Evolutionary conservation across 2,329 filamentous ascomycete genomes (phyloP), one percentile per base, ranked within the genome.

Genomic region (Epichloe baconii): DNA sequence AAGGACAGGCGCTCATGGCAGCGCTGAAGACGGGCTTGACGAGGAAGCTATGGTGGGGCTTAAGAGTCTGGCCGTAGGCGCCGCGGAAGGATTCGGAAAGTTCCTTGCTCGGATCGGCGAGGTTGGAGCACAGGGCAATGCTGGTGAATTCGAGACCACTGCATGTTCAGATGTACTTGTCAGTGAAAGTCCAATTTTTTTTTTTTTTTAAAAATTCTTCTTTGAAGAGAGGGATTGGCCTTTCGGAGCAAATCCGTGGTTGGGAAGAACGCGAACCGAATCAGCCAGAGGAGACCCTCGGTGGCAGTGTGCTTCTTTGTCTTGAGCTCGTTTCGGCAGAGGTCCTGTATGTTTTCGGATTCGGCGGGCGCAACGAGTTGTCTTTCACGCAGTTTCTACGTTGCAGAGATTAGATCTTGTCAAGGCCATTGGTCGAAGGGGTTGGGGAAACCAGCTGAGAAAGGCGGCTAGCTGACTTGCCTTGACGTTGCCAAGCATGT

Each of bases 141-240:
- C 83, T 82, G 57, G 91, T 97, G 74, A 98, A 98, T 65, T 96
- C 88, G 63, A 97, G 86, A 54, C 86, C 93, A 55, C 90, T 95
- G 61, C 21, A 31, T 38, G 49, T 38, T n/a, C 17, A 8, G 44
- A 23, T 47, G 35, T 48, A 52, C 54, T 53, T 53, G 51, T 23
- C 7, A 44, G n/a, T 38, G 17, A 3, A 5, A 31, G 26, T 31
- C 8, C 21, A 3, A 3, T 21, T 21, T 21, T 21, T 2, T 21
- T 21, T 21, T 21, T 1, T 21, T 21, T 21, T 21, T 2, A 19
- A 19, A 1, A 19, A 19, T 19, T 19, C 19, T 5, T 31, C 8
- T 10, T 10, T 37, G n/a, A n/a, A 15, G 8, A 6, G 12, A 31
- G 17, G 7, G 17, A 44, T n/a, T 36, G 26, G 37, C 23, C 10